phyloP scores from a whole-genome alignment of 768 basidiomycete species.

The Phylloporus sp. region DNA sequence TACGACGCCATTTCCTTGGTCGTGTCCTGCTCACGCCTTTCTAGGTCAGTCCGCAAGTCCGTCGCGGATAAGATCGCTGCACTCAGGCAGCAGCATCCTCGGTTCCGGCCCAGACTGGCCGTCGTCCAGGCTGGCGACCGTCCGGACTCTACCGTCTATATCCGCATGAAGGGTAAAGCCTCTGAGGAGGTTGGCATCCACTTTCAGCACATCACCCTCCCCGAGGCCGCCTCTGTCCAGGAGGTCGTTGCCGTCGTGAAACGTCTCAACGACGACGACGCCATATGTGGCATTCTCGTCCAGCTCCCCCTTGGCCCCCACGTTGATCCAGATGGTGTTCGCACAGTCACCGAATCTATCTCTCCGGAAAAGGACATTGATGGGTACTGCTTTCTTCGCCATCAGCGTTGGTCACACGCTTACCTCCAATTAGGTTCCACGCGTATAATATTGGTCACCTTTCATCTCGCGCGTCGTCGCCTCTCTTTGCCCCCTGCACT shows the following conservation, averaged over 20 bases:
- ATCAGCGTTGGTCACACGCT: constrained; percentile 2
- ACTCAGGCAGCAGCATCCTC: constrained; percentile 67
- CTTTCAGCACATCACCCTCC: constrained; percentile 73
- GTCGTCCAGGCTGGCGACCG: constrained; percentile 94
- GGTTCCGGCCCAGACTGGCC: constrained; percentile 85
- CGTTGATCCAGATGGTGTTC: constrained; percentile 77
- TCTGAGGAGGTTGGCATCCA: constrained; percentile 91
- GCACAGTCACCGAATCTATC: constrained; percentile 90
- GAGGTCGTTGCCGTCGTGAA: constrained; percentile 75
- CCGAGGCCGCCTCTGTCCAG: constrained; percentile 66
- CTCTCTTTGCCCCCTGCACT: constrained; percentile 93
- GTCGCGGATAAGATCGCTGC: constrained; percentile 68
- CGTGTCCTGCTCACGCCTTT: constrained; percentile 10
- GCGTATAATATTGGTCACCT: constrained; percentile 97
- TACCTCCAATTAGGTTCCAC: constrained; percentile 66
- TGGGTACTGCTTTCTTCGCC: constrained; percentile 52
- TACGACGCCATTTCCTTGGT: constrained; percentile 33
- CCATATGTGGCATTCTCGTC: constrained; percentile 86
- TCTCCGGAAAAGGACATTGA: constrained; percentile 95
- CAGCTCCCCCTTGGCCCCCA: constrained; percentile 91
- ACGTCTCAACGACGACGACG: constrained; percentile 77
- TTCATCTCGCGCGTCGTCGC: constrained; percentile 82
- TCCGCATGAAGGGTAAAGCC: constrained; percentile 97
- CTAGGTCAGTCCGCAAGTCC: constrained; percentile 73
- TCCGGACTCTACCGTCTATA: constrained; percentile 87